Conservation (phyloP, 768 basidiomycete genomes). For the Cystobasidium onofrii region DNA sequence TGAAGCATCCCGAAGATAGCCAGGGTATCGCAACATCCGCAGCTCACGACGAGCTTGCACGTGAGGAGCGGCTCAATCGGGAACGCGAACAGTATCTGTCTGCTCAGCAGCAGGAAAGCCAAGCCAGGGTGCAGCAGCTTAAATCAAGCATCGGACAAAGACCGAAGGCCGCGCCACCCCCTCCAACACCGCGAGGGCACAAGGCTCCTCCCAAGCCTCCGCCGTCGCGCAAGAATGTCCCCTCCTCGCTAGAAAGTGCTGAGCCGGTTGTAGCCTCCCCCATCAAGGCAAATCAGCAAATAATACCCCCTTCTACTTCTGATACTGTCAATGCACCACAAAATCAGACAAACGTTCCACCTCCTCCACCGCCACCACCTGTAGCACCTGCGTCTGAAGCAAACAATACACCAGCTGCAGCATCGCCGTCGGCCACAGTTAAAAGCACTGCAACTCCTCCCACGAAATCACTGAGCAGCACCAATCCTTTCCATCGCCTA, state of each 20-base stretch:
- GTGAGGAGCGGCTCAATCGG: conserved; percentile 71
- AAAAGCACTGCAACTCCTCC: conserved; percentile 35
- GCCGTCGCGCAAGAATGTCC: background rate
- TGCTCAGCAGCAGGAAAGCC: conserved; percentile 51
- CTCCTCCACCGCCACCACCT: conserved; percentile 46
- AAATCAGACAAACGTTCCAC: conserved; percentile 23
- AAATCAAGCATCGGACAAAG: conserved; percentile 34
- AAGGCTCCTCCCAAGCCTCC: conserved; percentile 36
- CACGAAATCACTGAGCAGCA: conserved; percentile 45
- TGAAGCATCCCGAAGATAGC: background rate
- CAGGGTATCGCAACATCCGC: conserved; percentile 44
- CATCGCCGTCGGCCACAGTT: conserved; percentile 41
- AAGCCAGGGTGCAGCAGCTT: conserved; percentile 46
- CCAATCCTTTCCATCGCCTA: conserved; percentile 72
- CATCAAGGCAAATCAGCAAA: too few relatives aligned
- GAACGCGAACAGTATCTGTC: conserved; percentile 48
- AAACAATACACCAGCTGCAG: conserved; percentile 43
- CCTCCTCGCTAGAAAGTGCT: too few relatives aligned
- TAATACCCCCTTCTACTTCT: too few relatives aligned
- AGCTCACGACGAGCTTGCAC: conserved; percentile 54
- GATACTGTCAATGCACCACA: background rate
- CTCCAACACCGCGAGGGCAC: conserved; percentile 41
- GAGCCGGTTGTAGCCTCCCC: too few relatives aligned
- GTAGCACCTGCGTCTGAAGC: conserved; percentile 44
- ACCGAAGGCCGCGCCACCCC: conserved; percentile 45